Evolutionary conservation across 495 filamentous ascomycete genomes (phyloP), one percentile per base, ranked within the genome.

Genomic region (Trichoderma erinaceum): DNA sequence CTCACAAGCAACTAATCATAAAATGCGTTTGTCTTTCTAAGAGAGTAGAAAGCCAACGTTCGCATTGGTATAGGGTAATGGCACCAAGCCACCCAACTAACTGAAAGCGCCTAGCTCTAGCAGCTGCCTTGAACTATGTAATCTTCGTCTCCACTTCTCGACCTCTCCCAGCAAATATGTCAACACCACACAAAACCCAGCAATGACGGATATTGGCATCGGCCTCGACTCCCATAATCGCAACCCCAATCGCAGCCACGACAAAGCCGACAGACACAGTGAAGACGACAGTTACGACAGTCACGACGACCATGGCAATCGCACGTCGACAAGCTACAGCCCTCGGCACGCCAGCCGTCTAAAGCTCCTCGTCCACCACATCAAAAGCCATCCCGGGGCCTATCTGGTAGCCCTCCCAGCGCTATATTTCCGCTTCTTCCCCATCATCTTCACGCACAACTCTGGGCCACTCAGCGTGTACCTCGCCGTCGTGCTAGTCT

Each of bases 401-500:
- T 61, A 61, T 18, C 56, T 61, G 2, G 56, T 61, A 21, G 56
- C 56, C 6, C 25, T 61, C 10, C 25, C 56, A 3, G 16, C 56
- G 23, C 27, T 61, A 4, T 61, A 61, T 23, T 61, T 61, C 13
- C 56, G 56, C 25, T 7, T 61, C 56, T 61, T 21, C 13, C 56
- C 56, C 2, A 12, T 61, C 8, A 29, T 61, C 25, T 61, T 61
- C 25, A 61, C 56, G 56, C 56, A 61, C 56, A 61, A 61, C 4
- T 61, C 56, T 7, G 12, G 4, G 10, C 56, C 56, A 11, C 56
- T 61, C 8, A 61, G 56, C 56, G 12, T 61, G 25, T 61, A 61
- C 56, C 56, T 61, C 56, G 56, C 56, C 56, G 8, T 61, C 25
- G 56, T 61, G 11, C 56, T 61, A 8, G 56, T 61, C 56, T 61